phyloP scores from a whole-genome alignment of 768 basidiomycete genomes.

The Suillus weaverae region DNA sequence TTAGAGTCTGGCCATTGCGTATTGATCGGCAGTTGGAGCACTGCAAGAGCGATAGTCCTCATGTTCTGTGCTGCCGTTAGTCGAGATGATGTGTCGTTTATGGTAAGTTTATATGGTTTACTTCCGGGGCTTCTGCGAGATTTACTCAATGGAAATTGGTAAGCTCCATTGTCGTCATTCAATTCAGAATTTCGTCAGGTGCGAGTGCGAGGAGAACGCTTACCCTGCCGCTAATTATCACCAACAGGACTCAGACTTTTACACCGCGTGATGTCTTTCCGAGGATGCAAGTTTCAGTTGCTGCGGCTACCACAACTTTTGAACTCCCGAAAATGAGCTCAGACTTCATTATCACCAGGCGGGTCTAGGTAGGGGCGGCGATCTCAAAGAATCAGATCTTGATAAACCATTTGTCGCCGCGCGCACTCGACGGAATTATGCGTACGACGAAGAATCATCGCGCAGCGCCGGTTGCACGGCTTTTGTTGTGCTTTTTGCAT shows the following conservation, averaged over 20 bases:
- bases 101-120: background rate
- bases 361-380: conserved; percentile 2
- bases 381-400: conserved; percentile 1
- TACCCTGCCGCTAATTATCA: conserved; percentile 3
- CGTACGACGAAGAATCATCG: background rate
- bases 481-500: background rate
- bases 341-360: background rate
- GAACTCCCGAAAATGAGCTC: background rate
- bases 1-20: background rate
- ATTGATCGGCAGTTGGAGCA: background rate
- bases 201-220: conserved; percentile 1
- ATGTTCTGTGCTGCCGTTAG: background rate
- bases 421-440: background rate
- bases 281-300: background rate
- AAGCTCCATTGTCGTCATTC: background rate
- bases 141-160: background rate
- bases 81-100: background rate
- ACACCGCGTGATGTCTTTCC: background rate
- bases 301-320: background rate
- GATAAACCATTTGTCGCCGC: background rate
- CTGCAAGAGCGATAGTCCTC: background rate
- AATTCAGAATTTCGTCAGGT: background rate
- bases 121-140: background rate
- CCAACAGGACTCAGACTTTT: background rate
- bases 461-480: background rate